Conservation (phyloP, 768 basidiomycete genomes). For the Naematelia aurantialba region DNA sequence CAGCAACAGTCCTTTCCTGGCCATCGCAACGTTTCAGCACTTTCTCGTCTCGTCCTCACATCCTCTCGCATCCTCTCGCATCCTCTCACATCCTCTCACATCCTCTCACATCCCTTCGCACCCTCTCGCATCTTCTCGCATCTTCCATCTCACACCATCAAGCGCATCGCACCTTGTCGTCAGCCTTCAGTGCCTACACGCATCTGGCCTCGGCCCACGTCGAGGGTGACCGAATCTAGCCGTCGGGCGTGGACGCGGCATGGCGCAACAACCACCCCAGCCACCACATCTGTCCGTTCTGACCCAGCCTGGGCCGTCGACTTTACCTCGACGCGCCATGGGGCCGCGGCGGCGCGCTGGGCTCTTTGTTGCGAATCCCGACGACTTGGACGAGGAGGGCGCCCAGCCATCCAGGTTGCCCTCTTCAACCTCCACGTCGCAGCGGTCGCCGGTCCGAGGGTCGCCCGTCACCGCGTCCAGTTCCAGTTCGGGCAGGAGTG, state of each 20-base stretch:
- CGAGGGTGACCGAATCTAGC: no score
- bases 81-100: no score
- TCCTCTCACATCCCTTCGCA: no score
- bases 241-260: no score
- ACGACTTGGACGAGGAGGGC: conserved; percentile 40
- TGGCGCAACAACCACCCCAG: conserved; percentile 12
- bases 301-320: conserved; percentile 12
- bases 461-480: conserved; percentile 29
- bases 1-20: no score
- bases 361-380: conserved; percentile 41
- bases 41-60: background rate
- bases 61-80: background rate
- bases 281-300: conserved; percentile 16
- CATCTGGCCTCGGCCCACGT: no score
- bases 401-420: conserved; percentile 6
- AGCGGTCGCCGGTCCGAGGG: no score
- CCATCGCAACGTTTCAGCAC: no score
- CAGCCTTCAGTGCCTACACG: no score
- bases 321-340: conserved; percentile 22
- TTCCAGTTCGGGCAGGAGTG: conserved; percentile 17
- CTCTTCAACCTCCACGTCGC: conserved; percentile 18
- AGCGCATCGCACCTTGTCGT: background rate
- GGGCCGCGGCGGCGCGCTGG: conserved; percentile 33
- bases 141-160: background rate
- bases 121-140: background rate